Conservation (phyloP, 2,329 filamentous ascomycete species). For the Metarhizium rileyi region DNA sequence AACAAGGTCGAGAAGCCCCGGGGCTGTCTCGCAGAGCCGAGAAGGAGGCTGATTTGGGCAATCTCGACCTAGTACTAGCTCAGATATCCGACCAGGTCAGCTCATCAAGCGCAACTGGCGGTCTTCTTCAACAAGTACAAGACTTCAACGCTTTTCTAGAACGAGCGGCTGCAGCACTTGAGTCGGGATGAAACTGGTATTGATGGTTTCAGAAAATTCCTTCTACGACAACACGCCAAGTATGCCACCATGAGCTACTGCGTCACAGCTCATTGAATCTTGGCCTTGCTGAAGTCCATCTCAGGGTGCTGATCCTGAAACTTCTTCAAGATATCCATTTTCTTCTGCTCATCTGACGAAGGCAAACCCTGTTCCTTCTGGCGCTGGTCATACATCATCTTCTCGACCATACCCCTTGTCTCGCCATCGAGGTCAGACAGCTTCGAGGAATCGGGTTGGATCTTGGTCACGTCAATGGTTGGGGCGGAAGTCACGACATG, state of each 20-base stretch:
- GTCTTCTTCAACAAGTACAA: slow-evolving; percentile 44
- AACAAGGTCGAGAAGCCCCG: slow-evolving; percentile 38
- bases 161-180: slow-evolving; percentile 46
- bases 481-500: slow-evolving; percentile 82
- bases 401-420: slow-evolving; percentile 96
- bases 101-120: slow-evolving; percentile 37
- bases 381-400: slow-evolving; percentile 99
- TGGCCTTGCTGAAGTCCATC: slow-evolving; percentile 64
- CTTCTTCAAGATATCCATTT: slow-evolving; percentile 83
- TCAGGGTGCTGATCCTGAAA: slow-evolving; percentile 75
- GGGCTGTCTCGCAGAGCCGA: slow-evolving; percentile 35
- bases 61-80: slow-evolving; percentile 48
- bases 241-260: not conserved
- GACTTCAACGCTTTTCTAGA: slow-evolving; percentile 57
- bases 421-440: slow-evolving; percentile 88
- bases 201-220: slow-evolving; percentile 2
- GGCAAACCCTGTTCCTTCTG: slow-evolving; percentile 90
- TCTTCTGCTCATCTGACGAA: slow-evolving; percentile 90
- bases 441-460: slow-evolving; percentile 85
- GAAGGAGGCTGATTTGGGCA: slow-evolving; percentile 41
- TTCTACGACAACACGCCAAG: not conserved
- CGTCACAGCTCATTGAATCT: slow-evolving; percentile 38
- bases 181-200: slow-evolving; percentile 27
- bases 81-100: slow-evolving; percentile 44
- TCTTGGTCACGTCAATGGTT: slow-evolving; percentile 90